Conservation (phyloP, 2,329 filamentous ascomycete species). For the Mycosphaerella arachidis region DNA sequence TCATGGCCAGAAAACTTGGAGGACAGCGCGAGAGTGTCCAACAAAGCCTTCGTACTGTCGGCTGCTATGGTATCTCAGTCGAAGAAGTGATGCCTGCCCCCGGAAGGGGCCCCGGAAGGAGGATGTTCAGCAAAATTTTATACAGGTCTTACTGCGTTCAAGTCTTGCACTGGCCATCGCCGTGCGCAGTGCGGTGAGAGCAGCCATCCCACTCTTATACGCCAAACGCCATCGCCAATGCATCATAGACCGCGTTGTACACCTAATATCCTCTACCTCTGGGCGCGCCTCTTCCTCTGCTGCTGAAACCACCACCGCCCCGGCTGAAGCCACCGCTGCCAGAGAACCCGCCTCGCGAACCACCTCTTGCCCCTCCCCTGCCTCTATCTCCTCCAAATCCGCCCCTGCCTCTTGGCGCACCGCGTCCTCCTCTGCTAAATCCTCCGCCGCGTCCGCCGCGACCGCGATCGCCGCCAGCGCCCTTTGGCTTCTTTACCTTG, state of each 20-base stretch:
- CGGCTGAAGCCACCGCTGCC: conserved; percentile 28
- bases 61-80: too few relatives aligned
- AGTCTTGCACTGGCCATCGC: not conserved
- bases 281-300: conserved; percentile 23
- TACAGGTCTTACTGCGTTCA: not conserved
- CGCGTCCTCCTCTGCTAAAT: conserved; percentile 37
- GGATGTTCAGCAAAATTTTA: not conserved
- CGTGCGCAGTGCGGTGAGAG: not conserved
- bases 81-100: too few relatives aligned
- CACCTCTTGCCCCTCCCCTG: conserved; percentile 45
- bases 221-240: conserved; percentile 18
- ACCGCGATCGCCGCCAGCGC: conserved; percentile 43
- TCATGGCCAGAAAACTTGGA: too few relatives aligned
- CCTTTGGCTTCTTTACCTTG: conserved; percentile 67
- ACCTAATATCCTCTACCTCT: conserved; percentile 31
- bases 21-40: too few relatives aligned
- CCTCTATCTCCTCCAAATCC: conserved; percentile 48
- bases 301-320: conserved; percentile 16
- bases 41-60: too few relatives aligned
- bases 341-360: conserved; percentile 31
- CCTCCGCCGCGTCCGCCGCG: conserved; percentile 30
- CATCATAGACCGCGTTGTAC: conserved; percentile 10
- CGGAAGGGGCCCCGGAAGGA: not conserved
- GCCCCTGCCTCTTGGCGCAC: conserved; percentile 52
- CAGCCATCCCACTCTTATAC: not conserved